Percentiles rank a stretch among this genome's conserved stretches.
These are phyloP conservation scores for Diaporthe humulicola DNA, from an alignment of 2,329 filamentous ascomycete genomes.

Conservation along the genomic window DNA sequence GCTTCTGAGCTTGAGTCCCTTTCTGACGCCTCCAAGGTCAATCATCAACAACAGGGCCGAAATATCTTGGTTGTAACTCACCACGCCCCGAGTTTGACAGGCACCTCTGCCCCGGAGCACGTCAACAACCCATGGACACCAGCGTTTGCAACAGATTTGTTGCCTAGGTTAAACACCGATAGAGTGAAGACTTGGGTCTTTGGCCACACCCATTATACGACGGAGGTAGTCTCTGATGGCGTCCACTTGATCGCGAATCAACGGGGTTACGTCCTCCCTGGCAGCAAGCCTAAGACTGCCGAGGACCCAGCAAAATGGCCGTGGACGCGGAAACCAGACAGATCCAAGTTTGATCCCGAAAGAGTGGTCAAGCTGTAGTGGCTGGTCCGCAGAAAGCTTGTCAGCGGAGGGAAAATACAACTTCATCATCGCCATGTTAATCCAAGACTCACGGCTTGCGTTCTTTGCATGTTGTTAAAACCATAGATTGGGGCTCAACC, in stretches of 20 bases:
- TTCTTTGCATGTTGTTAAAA: no score
- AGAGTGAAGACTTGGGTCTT: conserved; percentile 58
- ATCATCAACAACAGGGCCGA: conserved; percentile 40
- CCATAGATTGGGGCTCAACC: no score
- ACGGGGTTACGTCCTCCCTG: conserved; percentile 55
- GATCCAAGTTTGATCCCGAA: background rate
- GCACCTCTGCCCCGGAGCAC: conserved; percentile 64
- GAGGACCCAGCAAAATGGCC: background rate
- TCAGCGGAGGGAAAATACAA: background rate
- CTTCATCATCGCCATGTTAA: no score
- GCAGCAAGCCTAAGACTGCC: background rate
- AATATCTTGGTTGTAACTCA: conserved; percentile 66
- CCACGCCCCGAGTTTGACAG: conserved; percentile 63
- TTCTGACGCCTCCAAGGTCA: background rate
- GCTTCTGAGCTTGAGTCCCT: conserved; percentile 49
- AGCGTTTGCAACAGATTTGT: conserved; percentile 66
- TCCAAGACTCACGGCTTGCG: no score
- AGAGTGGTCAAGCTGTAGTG: background rate
- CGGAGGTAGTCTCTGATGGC: conserved; percentile 49
- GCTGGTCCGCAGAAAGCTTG: background rate
- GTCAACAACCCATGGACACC: conserved; percentile 59
- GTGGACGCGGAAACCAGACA: background rate
- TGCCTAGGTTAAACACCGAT: conserved; percentile 40
- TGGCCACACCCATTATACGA: conserved; percentile 63
- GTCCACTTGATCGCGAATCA: conserved; percentile 59